Evolutionary conservation across 768 basidiomycete genomes (phyloP).

Genomic region (Psilocybe subaeruginosa): DNA sequence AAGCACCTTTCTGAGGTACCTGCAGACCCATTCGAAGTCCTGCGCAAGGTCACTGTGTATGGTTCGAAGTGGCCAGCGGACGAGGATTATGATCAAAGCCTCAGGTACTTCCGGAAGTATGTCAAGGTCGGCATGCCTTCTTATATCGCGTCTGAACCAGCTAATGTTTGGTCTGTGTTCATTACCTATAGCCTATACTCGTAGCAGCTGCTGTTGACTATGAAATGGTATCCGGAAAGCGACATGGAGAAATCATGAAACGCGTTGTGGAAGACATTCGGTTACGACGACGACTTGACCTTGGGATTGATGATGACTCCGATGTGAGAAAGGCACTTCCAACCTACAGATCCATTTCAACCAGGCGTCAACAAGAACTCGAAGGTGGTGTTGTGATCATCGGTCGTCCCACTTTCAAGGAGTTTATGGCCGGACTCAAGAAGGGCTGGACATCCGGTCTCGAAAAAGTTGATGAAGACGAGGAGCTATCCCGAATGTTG

Average conservation of each 20-base stretch:
- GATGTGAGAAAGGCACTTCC: conserved; percentile 49
- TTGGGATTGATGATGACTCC: conserved; percentile 62
- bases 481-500: conserved; percentile 65
- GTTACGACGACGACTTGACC: conserved; percentile 64
- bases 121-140: conserved; percentile 74
- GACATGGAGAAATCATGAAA: conserved; percentile 84
- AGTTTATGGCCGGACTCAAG: conserved; percentile 87
- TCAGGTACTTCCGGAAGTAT: conserved; percentile 94
- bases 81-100: conserved; percentile 82
- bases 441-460: conserved; percentile 83
- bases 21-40: conserved; percentile 61
- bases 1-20: conserved; percentile 73
- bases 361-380: conserved; percentile 59
- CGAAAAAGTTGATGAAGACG: conserved; percentile 71
- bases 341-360: conserved; percentile 51
- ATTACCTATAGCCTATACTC: conserved; percentile 73
- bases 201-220: conserved; percentile 96
- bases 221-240: conserved; percentile 76
- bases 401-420: conserved; percentile 91
- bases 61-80: conserved; percentile 94
- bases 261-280: conserved; percentile 76
- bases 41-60: conserved; percentile 84
- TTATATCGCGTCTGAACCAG: conserved; percentile 14
- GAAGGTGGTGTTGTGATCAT: conserved; percentile 87
- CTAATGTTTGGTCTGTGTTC: conserved; percentile 13